Base-by-base conservation (phyloP, 345 rosid genomes). In the Capsella bursapastoris region DNA sequence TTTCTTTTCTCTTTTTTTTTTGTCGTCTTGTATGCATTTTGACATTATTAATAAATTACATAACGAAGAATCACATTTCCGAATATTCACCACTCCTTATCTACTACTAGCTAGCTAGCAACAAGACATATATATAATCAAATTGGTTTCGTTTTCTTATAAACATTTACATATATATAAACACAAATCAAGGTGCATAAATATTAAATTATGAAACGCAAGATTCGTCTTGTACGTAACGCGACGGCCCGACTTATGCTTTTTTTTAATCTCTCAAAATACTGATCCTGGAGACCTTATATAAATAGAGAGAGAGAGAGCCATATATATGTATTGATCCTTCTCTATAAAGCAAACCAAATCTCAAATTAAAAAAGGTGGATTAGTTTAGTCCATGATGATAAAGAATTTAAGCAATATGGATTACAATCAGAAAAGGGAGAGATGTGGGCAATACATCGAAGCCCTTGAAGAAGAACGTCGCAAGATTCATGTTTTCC, bases 401-500 rank as follows among this genome's bases (percentile, higher is more conserved):
- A 72, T 67, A 53, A 67, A 66, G 60, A 73, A 78, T 44, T 12
- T 35, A 44, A 53, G 62, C 56, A 65, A 66, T 14, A 84, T 86
- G 90, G 84, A 82, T 76, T 86, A 37, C 58, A 51, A 82, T 1
- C 83, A 85, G 67, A 85, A 86, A 79, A 78, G 79, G 79, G 84
- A 82, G 82, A 69, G 85, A 68, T 82, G 88, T 60, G 83, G 82
- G 22, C 85, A 84, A 64, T 86, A 92, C 72, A 82, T 92, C 27
- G 85, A 88, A 18, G 92, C 91, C 15, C 80, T 95, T 9, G 91
- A 92, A 78, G 97, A 89, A 76, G 99, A 95, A 85, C 80, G 84
- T 62, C 87, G 91, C 29, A 95, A 95, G 85, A 90, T 95, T 78
- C 90, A 84, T 61, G 97, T 95, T 44, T 95, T 95, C 70, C 87